Conservation (phyloP, 2,329 filamentous ascomycete species). For the Elsinoe perseae region DNA sequence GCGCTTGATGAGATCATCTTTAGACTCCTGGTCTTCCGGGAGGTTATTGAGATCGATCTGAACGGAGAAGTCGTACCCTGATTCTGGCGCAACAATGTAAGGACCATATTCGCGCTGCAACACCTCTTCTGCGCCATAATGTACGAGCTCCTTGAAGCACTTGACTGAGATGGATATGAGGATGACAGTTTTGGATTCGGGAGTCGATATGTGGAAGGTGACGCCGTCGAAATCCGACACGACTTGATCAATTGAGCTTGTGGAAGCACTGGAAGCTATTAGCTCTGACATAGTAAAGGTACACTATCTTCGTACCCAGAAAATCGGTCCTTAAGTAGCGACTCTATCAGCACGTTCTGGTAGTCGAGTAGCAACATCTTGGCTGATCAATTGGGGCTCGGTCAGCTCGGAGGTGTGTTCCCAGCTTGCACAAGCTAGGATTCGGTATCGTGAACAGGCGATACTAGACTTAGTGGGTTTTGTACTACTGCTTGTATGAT, state of each 20-base stretch:
- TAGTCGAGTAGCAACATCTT: slow-evolving; percentile 92
- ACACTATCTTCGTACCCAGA: slow-evolving; percentile 53
- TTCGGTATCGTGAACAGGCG: not conserved
- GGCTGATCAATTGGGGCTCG: slow-evolving; percentile 16
- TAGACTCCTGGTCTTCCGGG: slow-evolving; percentile 73
- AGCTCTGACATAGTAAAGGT: slow-evolving; percentile 19
- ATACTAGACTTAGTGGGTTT: not conserved
- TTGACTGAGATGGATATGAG: slow-evolving; percentile 89
- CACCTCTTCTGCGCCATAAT: slow-evolving; percentile 86
- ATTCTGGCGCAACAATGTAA: slow-evolving; percentile 80
- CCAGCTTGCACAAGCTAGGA: not conserved
- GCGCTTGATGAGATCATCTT: slow-evolving; percentile 77
- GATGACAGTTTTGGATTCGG: slow-evolving; percentile 87
- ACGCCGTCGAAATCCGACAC: slow-evolving; percentile 99
- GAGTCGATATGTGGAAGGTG: slow-evolving; percentile 96
- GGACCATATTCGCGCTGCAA: slow-evolving; percentile 89
- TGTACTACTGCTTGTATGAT: not conserved
- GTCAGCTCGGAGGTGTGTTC: not conserved
- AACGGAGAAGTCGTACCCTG: slow-evolving; percentile 93
- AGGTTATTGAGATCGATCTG: slow-evolving; percentile 81
- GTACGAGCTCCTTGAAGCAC: slow-evolving; percentile 85
- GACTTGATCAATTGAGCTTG: slow-evolving; percentile 89
- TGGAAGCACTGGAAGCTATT: slow-evolving; percentile 59
- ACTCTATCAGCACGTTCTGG: slow-evolving; percentile 96
- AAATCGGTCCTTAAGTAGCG: slow-evolving; percentile 90